Evolutionary conservation across 2,329 filamentous ascomycete genomes (phyloP).

Genomic region (Madurella fahalii): DNA sequence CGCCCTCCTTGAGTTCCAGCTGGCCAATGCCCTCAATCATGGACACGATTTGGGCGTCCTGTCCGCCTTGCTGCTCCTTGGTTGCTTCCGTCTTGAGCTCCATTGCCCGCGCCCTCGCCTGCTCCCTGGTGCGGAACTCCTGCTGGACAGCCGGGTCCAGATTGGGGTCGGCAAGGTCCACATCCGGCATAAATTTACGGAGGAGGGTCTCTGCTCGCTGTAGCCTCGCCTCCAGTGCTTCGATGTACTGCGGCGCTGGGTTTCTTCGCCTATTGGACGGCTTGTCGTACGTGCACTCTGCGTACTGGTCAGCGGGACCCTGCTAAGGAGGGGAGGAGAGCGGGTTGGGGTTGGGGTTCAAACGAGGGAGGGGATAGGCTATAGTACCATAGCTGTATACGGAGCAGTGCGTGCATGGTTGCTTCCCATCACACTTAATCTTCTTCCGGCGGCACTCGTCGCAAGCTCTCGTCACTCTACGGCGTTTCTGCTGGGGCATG

Average conservation of each 20-base stretch:
- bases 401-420: conserved; percentile 91
- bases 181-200: conserved; percentile 73
- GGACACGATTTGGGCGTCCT: conserved; percentile 75
- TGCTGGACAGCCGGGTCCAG: conserved; percentile 74
- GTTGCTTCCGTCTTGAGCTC: conserved; percentile 38
- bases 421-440: conserved; percentile 83
- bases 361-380: not conserved
- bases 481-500: conserved; percentile 67
- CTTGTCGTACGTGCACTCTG: conserved; percentile 94
- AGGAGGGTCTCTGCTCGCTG: conserved; percentile 79
- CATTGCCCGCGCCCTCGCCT: conserved; percentile 43
- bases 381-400: conserved; percentile 91
- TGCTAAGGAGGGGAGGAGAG: not conserved
- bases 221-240: conserved; percentile 77
- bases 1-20: conserved; percentile 84
- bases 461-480: conserved; percentile 75
- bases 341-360: conserved; percentile 2
- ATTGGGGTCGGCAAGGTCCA: conserved; percentile 79
- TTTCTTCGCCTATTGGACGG: conserved; percentile 88
- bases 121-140: conserved; percentile 56
- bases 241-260: conserved; percentile 87
- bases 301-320: conserved; percentile 24
- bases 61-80: conserved; percentile 36
- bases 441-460: conserved; percentile 82
- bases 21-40: conserved; percentile 94